Percentiles rank a stretch among this genome's conserved stretches.
Conservation (phyloP, 495 filamentous ascomycete species). For the Pseudotulostoma volvatum region DNA sequence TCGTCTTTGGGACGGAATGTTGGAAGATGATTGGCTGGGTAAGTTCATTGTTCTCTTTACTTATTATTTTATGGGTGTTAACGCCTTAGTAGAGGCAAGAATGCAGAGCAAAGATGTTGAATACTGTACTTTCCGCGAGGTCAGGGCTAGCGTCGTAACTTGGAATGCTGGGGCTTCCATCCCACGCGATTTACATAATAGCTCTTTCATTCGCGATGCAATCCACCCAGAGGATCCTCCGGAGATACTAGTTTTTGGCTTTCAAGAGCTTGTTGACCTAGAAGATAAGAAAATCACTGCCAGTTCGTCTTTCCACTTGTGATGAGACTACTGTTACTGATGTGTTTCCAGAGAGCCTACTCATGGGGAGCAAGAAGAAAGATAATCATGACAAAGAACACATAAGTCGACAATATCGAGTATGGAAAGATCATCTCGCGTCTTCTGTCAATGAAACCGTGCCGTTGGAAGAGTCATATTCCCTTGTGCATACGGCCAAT, state of each 20-base stretch:
- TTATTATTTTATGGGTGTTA: slow-evolving; percentile 9
- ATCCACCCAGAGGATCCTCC: slow-evolving; percentile 56
- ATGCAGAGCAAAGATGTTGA: slow-evolving; percentile 72
- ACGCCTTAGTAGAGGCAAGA: slow-evolving; percentile 40
- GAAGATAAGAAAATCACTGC: slow-evolving; percentile 95
- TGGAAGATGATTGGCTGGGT: slow-evolving; percentile 87
- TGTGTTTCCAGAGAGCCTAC: slow-evolving; percentile 40
- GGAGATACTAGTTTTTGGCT: slow-evolving; percentile 89
- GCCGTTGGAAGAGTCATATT: slow-evolving; percentile 63
- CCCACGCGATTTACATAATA: slow-evolving; percentile 62
- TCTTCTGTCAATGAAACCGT: slow-evolving; percentile 67
- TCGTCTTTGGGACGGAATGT: slow-evolving; percentile 80
- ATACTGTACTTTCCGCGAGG: slow-evolving; percentile 70
- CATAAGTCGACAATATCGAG: slow-evolving; percentile 94
- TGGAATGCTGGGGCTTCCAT: slow-evolving; percentile 96
- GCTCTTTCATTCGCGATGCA: slow-evolving; percentile 59
- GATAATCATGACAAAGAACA: slow-evolving; percentile 75
- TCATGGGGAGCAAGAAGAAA: slow-evolving; percentile 63
- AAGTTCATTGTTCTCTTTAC: slow-evolving; percentile 9
- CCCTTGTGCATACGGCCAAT: slow-evolving; percentile 71
- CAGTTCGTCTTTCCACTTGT: slow-evolving; percentile 35
- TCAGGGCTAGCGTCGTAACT: slow-evolving; percentile 64
- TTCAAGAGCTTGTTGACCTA: slow-evolving; percentile 91
- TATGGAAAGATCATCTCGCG: slow-evolving; percentile 81
- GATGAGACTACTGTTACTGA: slow-evolving; percentile 9